phyloP scores from a whole-genome alignment of 2,329 filamentous ascomycete genomes.

The Fusarium miscanthi region DNA sequence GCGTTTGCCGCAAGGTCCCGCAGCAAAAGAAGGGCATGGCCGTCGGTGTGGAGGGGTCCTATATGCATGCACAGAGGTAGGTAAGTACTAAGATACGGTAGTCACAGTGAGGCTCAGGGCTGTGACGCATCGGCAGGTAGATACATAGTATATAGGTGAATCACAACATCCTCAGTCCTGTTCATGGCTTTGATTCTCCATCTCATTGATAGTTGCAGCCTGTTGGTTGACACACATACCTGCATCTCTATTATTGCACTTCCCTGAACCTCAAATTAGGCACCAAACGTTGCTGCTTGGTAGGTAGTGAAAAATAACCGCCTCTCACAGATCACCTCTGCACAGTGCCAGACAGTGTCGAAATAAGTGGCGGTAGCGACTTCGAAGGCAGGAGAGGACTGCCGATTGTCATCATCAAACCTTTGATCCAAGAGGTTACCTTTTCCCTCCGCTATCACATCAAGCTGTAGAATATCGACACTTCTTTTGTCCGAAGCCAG shows the following conservation, averaged over 20 bases:
- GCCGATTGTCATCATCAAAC: conserved; percentile 11
- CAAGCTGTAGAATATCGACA: conserved; percentile 4
- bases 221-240: not conserved
- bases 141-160: not conserved
- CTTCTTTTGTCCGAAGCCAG: conserved; percentile 6
- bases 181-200: not conserved
- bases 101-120: conserved; percentile 10
- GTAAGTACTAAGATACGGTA: not conserved
- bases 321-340: not conserved
- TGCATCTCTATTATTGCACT: not conserved
- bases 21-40: not conserved
- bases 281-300: not conserved
- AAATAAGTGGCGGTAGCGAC: conserved; percentile 34
- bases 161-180: conserved; percentile 8
- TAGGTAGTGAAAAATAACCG: not conserved
- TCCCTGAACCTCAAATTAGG: not conserved
- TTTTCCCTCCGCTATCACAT: conserved; percentile 12
- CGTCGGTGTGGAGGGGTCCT: conserved; percentile 27
- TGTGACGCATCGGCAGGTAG: conserved; percentile 6
- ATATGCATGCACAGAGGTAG: not conserved
- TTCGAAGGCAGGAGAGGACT: conserved; percentile 15
- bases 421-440: conserved; percentile 17
- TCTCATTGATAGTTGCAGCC: not conserved
- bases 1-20: not conserved
- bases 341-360: conserved; percentile 25